These are phyloP conservation scores for Trifolium pratense DNA, from an alignment of 306 rosid genomes.

Conservation along the genomic window DNA sequence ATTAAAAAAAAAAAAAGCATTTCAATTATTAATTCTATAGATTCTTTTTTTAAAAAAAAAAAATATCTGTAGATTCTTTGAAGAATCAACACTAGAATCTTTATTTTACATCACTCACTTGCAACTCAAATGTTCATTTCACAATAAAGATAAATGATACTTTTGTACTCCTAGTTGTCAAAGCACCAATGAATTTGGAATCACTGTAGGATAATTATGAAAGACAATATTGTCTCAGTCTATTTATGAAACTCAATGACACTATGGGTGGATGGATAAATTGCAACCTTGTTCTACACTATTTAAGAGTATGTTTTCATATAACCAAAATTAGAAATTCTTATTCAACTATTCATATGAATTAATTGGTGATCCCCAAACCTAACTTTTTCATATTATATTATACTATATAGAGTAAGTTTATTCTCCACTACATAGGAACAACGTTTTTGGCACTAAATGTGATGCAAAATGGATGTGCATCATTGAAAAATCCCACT, in stretches of 20 bases:
- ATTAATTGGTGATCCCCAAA: neutral
- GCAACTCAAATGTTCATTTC: constrained; percentile 12
- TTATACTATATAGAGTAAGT: constrained; percentile 20
- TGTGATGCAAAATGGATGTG: constrained; percentile 43
- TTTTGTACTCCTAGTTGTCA: constrained; percentile 22
- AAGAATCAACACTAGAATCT: constrained; percentile 19
- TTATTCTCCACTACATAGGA: constrained; percentile 35
- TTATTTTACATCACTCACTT: constrained; percentile 12
- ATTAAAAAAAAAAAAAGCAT: too few species aligned
- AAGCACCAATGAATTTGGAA: neutral
- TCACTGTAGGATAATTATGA: constrained; percentile 32
- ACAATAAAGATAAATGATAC: constrained; percentile 25
- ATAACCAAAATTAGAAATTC: constrained; percentile 4
- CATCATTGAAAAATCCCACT: constrained; percentile 45
- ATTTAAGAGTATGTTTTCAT: neutral
- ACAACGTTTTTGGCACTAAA: constrained; percentile 43
- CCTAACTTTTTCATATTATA: neutral
- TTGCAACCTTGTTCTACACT: constrained; percentile 9
- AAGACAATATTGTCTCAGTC: constrained; percentile 9
- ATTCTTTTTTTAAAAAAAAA: too few species aligned
- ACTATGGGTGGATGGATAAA: neutral
- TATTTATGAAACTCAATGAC: neutral
- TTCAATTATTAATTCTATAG: constrained; percentile 10
- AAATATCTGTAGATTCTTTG: constrained; percentile 5
- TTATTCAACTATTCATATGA: neutral